phyloP scores from a whole-genome alignment of 2,329 filamentous ascomycete genomes.

The Mycosphaerella sp. region DNA sequence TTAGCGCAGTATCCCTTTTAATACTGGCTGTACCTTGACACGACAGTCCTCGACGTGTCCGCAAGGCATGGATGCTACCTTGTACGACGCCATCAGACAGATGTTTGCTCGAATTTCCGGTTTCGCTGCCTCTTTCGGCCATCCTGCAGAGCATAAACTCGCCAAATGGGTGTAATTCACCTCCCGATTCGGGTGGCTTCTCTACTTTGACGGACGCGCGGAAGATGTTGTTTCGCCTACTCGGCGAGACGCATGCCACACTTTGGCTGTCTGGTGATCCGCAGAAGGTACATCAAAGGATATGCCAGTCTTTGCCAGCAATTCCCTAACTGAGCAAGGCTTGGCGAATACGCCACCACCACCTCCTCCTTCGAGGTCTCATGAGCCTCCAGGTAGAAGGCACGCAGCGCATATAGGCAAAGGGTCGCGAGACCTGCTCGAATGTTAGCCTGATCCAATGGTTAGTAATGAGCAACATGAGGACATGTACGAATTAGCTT shows the following conservation, averaged over 20 bases:
- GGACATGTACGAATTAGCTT: slow-evolving; percentile 1
- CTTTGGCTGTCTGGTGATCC: neutral
- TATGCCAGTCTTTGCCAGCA: slow-evolving; percentile 3
- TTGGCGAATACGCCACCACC: neutral
- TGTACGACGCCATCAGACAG: slow-evolving; percentile 12
- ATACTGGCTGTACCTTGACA: slow-evolving; percentile 19
- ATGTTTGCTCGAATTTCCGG: slow-evolving; percentile 21
- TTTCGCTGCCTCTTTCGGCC: slow-evolving; percentile 17
- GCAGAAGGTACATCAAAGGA: neutral
- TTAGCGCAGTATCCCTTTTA: slow-evolving; percentile 22
- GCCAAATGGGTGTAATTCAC: slow-evolving; percentile 1
- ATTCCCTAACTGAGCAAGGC: neutral
- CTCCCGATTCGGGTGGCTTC: neutral
- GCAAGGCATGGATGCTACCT: slow-evolving; percentile 1
- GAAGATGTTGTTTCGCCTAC: slow-evolving; percentile 3
- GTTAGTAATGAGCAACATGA: neutral
- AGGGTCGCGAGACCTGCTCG: slow-evolving; percentile 1
- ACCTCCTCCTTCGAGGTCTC: slow-evolving; percentile 2
- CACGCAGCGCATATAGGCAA: neutral
- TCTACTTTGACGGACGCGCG: neutral
- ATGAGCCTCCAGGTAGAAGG: neutral
- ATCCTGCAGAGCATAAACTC: slow-evolving; percentile 3
- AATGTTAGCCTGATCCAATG: neutral
- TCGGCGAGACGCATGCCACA: slow-evolving; percentile 5
- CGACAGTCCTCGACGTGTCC: slow-evolving; percentile 11